phyloP scores from a whole-genome alignment of 768 basidiomycete genomes.

The Mycena alexandri region DNA sequence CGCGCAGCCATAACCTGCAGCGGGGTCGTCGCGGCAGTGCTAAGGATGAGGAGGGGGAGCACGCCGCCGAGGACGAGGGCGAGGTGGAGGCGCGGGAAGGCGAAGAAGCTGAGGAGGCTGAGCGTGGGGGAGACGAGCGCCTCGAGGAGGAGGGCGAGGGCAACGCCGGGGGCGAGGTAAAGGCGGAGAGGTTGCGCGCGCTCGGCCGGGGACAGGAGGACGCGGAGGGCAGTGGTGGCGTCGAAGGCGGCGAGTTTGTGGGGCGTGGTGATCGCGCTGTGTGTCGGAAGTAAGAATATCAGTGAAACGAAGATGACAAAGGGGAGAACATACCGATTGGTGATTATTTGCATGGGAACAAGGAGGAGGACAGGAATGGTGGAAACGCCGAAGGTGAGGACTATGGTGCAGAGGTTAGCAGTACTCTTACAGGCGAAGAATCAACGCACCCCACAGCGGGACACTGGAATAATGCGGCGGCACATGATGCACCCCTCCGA shows the following conservation, averaged over 20 bases:
- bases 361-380: constrained; percentile 24
- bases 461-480: too few species aligned
- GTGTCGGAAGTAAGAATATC: background rate
- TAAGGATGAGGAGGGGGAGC: background rate
- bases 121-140: constrained; percentile 5
- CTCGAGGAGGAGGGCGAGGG: background rate
- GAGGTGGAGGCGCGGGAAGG: background rate
- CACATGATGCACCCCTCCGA: too few species aligned
- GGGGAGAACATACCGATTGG: constrained; percentile 18
- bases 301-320: too few species aligned
- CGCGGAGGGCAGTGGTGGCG: constrained; percentile 13
- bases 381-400: background rate
- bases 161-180: constrained; percentile 33
- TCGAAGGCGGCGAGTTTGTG: constrained; percentile 28
- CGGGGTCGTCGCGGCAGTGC: constrained; percentile 11
- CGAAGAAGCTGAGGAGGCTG: background rate
- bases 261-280: constrained; percentile 30
- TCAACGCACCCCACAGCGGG: background rate
- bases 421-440: too few species aligned
- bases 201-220: constrained; percentile 29
- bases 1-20: constrained; percentile 20
- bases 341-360: constrained; percentile 31
- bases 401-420: background rate
- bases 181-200: constrained; percentile 30
- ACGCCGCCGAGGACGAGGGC: background rate